Percentiles rank a stretch among this genome's conserved stretches.
Conservation (phyloP, 768 basidiomycete genomes). For the Jaapia argillacea region DNA sequence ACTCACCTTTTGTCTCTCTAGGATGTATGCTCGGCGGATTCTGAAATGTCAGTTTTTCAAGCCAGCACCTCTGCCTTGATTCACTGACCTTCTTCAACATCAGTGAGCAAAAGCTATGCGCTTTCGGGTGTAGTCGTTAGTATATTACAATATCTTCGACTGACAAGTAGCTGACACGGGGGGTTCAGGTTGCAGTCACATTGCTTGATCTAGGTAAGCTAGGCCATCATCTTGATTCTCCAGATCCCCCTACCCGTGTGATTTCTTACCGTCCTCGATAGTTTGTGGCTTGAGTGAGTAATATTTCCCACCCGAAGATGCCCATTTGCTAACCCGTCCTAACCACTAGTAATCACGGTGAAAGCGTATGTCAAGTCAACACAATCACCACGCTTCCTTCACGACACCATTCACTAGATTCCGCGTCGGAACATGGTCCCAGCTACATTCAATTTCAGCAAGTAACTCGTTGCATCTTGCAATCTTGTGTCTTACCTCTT, state of each 20-base stretch:
- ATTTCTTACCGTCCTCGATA: background rate
- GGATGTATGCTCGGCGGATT: slow-evolving; percentile 6
- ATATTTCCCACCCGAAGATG: no score
- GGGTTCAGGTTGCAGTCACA: slow-evolving; percentile 1
- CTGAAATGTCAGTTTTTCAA: slow-evolving; percentile 4
- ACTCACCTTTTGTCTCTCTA: no score
- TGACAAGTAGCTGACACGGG: background rate
- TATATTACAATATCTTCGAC: background rate
- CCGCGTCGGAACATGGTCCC: no score
- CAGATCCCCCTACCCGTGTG: no score
- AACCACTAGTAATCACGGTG: slow-evolving; percentile 44
- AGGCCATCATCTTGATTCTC: background rate
- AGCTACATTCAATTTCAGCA: background rate
- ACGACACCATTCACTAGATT: no score
- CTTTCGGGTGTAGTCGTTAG: slow-evolving; percentile 5
- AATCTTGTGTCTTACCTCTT: background rate
- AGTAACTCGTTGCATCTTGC: background rate
- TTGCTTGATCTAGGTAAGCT: slow-evolving; percentile 3
- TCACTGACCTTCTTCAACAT: no score
- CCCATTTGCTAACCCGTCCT: no score
- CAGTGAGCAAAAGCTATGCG: slow-evolving; percentile 3
- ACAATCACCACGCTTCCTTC: no score
- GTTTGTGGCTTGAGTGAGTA: background rate
- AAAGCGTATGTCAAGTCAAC: slow-evolving; percentile 45
- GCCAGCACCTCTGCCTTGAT: no score